Percentiles rank a stretch among this genome's conserved stretches.
Conservation (phyloP, 2,329 filamentous ascomycete genomes). For the Juglanconis oblonga region DNA sequence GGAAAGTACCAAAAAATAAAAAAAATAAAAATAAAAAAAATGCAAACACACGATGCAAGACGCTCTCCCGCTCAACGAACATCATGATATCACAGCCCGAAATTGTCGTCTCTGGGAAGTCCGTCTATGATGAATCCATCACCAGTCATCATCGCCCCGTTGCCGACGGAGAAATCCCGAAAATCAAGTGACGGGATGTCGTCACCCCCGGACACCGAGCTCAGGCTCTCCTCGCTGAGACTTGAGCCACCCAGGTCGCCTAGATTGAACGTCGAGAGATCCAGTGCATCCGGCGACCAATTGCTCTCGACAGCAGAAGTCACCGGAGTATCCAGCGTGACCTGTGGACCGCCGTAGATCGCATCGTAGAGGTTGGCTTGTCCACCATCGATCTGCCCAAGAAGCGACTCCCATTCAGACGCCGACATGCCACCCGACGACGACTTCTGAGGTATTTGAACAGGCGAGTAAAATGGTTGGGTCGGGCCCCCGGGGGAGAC, state of each 20-base stretch:
- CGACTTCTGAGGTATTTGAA: slow-evolving; percentile 33
- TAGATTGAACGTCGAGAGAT: slow-evolving; percentile 49
- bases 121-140: slow-evolving; percentile 35
- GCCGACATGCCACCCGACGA: slow-evolving; percentile 47
- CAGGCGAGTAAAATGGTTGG: slow-evolving; percentile 34
- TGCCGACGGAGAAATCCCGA: slow-evolving; percentile 24
- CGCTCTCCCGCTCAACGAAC: background rate
- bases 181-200: slow-evolving; percentile 47
- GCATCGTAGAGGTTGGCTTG: slow-evolving; percentile 81
- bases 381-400: slow-evolving; percentile 76
- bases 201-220: slow-evolving; percentile 42
- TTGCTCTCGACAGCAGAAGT: slow-evolving; percentile 28
- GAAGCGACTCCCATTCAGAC: slow-evolving; percentile 77
- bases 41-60: background rate
- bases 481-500: slow-evolving; percentile 22
- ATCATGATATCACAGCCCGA: slow-evolving; percentile 32
- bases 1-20: background rate
- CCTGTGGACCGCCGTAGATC: slow-evolving; percentile 67
- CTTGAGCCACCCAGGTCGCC: slow-evolving; percentile 47
- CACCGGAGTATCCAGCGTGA: slow-evolving; percentile 42
- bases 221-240: slow-evolving; percentile 57
- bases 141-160: slow-evolving; percentile 8
- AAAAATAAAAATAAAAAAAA: background rate
- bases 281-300: slow-evolving; percentile 59
- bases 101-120: slow-evolving; percentile 35